Conservation (phyloP, 2,329 filamentous ascomycete species). For the Apiospora rasikravindrae region DNA sequence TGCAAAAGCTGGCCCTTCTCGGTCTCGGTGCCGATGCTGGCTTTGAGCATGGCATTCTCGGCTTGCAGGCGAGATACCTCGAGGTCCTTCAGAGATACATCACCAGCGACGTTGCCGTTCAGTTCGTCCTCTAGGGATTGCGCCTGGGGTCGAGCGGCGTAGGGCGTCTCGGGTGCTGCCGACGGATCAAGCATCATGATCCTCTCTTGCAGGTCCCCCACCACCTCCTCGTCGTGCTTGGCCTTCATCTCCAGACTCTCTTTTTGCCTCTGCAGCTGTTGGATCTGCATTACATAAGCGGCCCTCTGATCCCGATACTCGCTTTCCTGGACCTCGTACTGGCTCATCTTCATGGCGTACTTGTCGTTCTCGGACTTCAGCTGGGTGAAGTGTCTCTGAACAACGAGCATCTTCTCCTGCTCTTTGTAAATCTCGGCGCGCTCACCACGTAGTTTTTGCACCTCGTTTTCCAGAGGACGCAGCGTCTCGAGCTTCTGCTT, state of each 20-base stretch:
- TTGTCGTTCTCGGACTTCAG: conserved; percentile 41
- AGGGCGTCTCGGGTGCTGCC: conserved; percentile 35
- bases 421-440: conserved; percentile 53
- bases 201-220: conserved; percentile 66
- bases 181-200: conserved; percentile 44
- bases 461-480: conserved; percentile 60
- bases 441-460: conserved; percentile 60
- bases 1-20: conserved; percentile 60
- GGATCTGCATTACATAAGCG: conserved; percentile 42
- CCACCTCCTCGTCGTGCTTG: conserved; percentile 57
- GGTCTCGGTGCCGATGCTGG: conserved; percentile 57
- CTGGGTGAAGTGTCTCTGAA: conserved; percentile 41
- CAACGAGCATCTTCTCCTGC: conserved; percentile 33
- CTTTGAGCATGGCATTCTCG: conserved; percentile 64
- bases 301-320: conserved; percentile 51
- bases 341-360: conserved; percentile 41
- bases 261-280: conserved; percentile 36
- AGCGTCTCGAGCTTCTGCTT: conserved; percentile 66
- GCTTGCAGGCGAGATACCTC: conserved; percentile 65
- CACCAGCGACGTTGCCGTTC: conserved; percentile 51
- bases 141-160: conserved; percentile 41
- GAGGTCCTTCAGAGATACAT: conserved; percentile 48
- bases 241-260: conserved; percentile 48
- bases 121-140: conserved; percentile 63
- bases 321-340: conserved; percentile 44